Conservation (phyloP, 2,329 filamentous ascomycete species). For the Ophiognomonia clavigignenti-juglandacearum region DNA sequence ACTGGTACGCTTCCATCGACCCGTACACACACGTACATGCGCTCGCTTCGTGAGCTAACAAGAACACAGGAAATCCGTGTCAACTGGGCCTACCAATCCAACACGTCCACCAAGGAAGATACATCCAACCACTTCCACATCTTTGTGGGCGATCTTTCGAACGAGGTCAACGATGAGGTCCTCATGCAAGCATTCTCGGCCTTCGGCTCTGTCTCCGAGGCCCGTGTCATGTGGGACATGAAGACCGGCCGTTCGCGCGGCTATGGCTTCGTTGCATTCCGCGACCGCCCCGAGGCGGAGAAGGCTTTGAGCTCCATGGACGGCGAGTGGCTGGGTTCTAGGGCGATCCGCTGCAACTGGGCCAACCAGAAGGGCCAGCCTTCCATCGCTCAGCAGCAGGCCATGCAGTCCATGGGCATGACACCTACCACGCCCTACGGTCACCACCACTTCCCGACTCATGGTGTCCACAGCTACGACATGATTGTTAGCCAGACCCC, state of each 20-base stretch:
- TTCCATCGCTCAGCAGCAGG: constrained; percentile 95
- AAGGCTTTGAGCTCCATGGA: constrained; percentile 98
- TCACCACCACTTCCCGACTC: constrained; percentile 95
- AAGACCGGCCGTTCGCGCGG: constrained; percentile 97
- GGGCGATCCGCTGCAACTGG: constrained; percentile 99
- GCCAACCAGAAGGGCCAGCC: constrained; percentile 99
- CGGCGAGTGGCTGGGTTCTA: constrained; percentile 96
- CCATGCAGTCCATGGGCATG: constrained; percentile 97
- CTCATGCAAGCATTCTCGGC: constrained; percentile 90
- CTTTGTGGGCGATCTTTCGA: constrained; percentile 95
- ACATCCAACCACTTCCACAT: constrained; percentile 99
- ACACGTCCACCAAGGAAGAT: constrained; percentile 90
- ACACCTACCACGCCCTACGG: constrained; percentile 94
- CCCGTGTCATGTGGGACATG: constrained; percentile 99
- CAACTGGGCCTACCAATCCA: constrained; percentile 99
- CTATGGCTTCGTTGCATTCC: constrained; percentile 97
- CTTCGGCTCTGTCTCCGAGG: constrained; percentile 93
- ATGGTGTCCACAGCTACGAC: constrained; percentile 95
- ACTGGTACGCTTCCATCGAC: constrained; percentile 57
- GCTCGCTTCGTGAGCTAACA: constrained; percentile 1
- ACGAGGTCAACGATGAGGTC: constrained; percentile 97
- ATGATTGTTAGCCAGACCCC: constrained; percentile 95
- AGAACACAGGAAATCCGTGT: constrained; percentile 82
- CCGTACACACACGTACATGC: neutral
- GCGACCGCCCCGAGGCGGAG: constrained; percentile 88